Evolutionary conservation across 306 rosid genomes (phyloP).

Genomic region (Delonix regia): DNA sequence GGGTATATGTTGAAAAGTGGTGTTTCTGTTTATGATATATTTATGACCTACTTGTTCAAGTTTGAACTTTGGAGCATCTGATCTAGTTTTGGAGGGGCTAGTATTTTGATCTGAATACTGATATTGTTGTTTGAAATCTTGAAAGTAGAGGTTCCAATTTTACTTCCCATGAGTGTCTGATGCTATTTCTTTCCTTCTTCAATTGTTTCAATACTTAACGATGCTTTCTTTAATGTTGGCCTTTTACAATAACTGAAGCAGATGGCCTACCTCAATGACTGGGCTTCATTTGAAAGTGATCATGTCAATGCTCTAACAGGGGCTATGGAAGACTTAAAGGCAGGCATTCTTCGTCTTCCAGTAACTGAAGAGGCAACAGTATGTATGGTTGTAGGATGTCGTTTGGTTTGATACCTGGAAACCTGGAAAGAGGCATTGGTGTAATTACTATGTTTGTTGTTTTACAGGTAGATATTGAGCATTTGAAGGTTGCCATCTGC

Average conservation of each 20-base stretch:
- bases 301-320: conserved; percentile 83
- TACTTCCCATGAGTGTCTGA: conserved; percentile 15
- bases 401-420: conserved; percentile 26
- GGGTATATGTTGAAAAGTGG: conserved; percentile 4
- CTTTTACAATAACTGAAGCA: conserved; percentile 50
- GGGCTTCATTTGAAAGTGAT: conserved; percentile 81
- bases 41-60: conserved; percentile 9
- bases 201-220: conserved; percentile 25
- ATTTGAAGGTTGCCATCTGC: conserved; percentile 82
- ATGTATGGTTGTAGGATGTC: conserved; percentile 34
- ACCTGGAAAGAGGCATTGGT: conserved; percentile 23
- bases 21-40: conserved; percentile 15
- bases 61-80: conserved; percentile 9
- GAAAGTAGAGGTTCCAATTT: conserved; percentile 21
- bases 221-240: conserved; percentile 39
- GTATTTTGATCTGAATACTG: conserved; percentile 26
- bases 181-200: conserved; percentile 22
- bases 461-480: conserved; percentile 82
- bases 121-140: conserved; percentile 24
- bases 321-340: conserved; percentile 86
- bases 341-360: conserved; percentile 94
- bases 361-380: conserved; percentile 88
- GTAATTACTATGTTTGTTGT: conserved; percentile 26
- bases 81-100: conserved; percentile 28
- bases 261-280: conserved; percentile 80